These are phyloP conservation scores for Pseudozyma flocculosa DNA, from an alignment of 1,284 basidiomycete genomes.

Conservation along the genomic window DNA sequence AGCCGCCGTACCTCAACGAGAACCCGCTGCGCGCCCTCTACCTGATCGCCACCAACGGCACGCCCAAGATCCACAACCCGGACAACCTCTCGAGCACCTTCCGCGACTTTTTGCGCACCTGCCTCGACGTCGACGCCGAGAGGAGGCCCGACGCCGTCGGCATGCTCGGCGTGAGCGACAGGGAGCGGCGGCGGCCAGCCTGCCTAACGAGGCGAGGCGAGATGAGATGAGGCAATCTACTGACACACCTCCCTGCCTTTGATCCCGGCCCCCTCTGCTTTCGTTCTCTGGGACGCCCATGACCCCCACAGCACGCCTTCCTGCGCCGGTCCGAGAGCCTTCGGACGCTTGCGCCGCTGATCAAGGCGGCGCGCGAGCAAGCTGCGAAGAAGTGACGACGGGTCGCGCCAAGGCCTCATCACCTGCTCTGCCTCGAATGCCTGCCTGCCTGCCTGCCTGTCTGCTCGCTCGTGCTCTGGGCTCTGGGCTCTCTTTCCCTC, in stretches of 20 bases:
- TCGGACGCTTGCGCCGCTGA: conserved; percentile 80
- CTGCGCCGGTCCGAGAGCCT: conserved; percentile 78
- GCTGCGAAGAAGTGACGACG: conserved; percentile 14
- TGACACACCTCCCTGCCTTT: no score
- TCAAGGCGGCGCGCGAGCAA: conserved; percentile 82
- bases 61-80: conserved; percentile 91
- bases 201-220: background rate
- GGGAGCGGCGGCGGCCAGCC: background rate
- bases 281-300: background rate
- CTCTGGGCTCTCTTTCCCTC: no score
- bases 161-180: conserved; percentile 69
- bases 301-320: conserved; percentile 72
- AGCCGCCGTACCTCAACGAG: conserved; percentile 96
- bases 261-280: background rate
- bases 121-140: conserved; percentile 92
- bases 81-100: conserved; percentile 85
- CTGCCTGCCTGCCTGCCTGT: no score
- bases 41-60: conserved; percentile 97
- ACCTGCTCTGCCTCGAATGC: no score
- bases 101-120: conserved; percentile 82
- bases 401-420: no score
- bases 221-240: no score
- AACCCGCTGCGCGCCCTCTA: conserved; percentile 94
- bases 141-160: conserved; percentile 84
- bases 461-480: no score